These are phyloP conservation scores for Gossypium anomalum DNA, from an alignment of 345 rosid genomes.

Conservation along the genomic window DNA sequence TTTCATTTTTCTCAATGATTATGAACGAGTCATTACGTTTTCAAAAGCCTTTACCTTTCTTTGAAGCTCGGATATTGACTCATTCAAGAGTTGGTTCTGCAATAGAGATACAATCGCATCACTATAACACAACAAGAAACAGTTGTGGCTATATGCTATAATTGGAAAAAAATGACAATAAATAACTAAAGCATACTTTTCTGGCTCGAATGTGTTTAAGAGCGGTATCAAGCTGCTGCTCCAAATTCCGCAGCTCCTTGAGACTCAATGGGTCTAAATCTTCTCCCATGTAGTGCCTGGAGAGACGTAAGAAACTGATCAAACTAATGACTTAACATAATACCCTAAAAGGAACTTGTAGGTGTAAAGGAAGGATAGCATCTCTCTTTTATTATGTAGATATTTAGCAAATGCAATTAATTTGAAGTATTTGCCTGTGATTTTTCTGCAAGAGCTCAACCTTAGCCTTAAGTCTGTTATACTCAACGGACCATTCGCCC, in stretches of 20 bases:
- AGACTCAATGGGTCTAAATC: conserved; percentile 61
- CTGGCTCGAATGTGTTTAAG: conserved; percentile 71
- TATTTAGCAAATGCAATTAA: background rate
- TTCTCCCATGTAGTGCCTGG: conserved; percentile 85
- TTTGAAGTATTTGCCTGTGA: conserved; percentile 45
- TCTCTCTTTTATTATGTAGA: no score
- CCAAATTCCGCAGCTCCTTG: conserved; percentile 76
- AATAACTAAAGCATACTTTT: conserved; percentile 41
- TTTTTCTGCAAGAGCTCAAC: conserved; percentile 76
- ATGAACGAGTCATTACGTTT: background rate
- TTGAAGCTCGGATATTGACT: conserved; percentile 76
- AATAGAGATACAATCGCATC: conserved; percentile 6
- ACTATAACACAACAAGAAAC: background rate
- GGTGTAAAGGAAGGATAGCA: background rate
- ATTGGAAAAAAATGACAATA: background rate
- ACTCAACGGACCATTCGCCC: conserved; percentile 76
- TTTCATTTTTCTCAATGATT: background rate
- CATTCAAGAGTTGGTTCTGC: conserved; percentile 85
- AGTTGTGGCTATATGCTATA: background rate
- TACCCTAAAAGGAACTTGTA: background rate
- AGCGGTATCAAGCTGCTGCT: conserved; percentile 87
- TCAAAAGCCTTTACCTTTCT: conserved; percentile 44
- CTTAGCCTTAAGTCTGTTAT: conserved; percentile 74
- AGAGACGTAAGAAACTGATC: background rate
- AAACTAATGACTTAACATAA: background rate